These are phyloP conservation scores for Aspergillus terreus DNA, from an alignment of 2,329 filamentous ascomycete genomes.

Conservation along the genomic window DNA sequence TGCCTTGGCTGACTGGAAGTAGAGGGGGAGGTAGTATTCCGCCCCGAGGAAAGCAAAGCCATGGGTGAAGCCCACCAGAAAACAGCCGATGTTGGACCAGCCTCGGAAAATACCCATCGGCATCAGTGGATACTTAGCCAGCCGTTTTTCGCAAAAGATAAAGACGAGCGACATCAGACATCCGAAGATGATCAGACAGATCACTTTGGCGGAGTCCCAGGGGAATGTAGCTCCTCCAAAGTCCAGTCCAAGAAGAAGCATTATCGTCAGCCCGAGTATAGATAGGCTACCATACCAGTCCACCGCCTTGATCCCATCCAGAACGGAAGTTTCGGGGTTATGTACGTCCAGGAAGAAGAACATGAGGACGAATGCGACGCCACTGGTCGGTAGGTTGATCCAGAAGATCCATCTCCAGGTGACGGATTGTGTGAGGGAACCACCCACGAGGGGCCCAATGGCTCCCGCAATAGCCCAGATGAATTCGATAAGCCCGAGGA, in stretches of 20 bases:
- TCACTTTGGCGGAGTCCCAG: constrained; percentile 54
- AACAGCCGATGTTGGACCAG: constrained; percentile 54
- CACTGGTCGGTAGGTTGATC: constrained; percentile 53
- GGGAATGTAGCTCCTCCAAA: constrained; percentile 53
- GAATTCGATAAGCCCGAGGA: constrained; percentile 50
- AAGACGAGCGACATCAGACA: constrained; percentile 49
- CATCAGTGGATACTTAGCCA: constrained; percentile 66
- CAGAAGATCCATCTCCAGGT: constrained; percentile 56
- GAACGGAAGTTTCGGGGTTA: constrained; percentile 50
- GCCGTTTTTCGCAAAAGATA: constrained; percentile 58
- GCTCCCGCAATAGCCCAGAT: constrained; percentile 56
- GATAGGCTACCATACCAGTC: constrained; percentile 54
- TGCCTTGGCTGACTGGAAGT: constrained; percentile 65
- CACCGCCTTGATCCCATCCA: constrained; percentile 49
- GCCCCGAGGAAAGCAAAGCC: constrained; percentile 59
- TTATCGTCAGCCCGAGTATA: constrained; percentile 49
- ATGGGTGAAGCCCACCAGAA: constrained; percentile 49
- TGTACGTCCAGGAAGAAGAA: constrained; percentile 53
- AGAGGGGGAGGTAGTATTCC: constrained; percentile 70
- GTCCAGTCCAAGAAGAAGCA: constrained; percentile 52
- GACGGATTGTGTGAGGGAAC: constrained; percentile 42
- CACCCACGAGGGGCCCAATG: constrained; percentile 52
- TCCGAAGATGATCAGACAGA: constrained; percentile 53
- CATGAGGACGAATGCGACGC: constrained; percentile 47
- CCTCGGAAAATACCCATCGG: constrained; percentile 60